Base-by-base conservation (phyloP, 2,329 filamentous ascomycete genomes). In the Diaporthe nobilis region DNA sequence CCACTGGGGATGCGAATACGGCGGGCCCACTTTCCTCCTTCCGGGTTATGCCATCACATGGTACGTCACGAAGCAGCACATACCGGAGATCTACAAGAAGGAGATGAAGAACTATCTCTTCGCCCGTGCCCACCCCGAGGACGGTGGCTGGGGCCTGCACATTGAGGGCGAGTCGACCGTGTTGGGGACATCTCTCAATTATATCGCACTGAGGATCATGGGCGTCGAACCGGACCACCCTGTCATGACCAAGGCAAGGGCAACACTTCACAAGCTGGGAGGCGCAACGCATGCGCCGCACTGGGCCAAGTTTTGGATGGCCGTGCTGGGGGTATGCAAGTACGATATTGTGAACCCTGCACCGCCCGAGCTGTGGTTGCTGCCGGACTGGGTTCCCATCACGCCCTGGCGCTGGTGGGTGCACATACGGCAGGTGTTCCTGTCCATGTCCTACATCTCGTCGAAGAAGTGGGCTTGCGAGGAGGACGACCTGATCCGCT, bases 331-430 rank as follows among this genome's bases (percentile, higher is more conserved):
- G 22, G 90, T 98, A 5, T 92, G 92, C 82, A 87, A 93, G 39
- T 99, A 96, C 95, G 95, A 98, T 73, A 92, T 97, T 76, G 96
- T 98, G 79, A 99, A 98, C 80, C 97, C 97, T 0, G 92, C 97
- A 2, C 97, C 97, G 1, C 94, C 97, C 0, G 97, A 99, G 86
- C 84, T 98, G 60, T 99, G 97, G 97, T 88, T 98, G 55, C 86
- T 98, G 4, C 96, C 96, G 0, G 94, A 98, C 83, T 98, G 95
- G 95, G 90, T 95, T 4, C 96, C 96, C 0, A 90, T 98, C 81
- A 92, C 95, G 7, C 96, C 96, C 0, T 98, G 95, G 95, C 89
- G 95, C 79, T 98, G 96, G 96, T 98, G 96, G 96, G 94, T 98
- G 80, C 97, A 99, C 81, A 98, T 98, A 84, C 95, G 97, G n/a